A percentile compares a stretch with the other conserved stretches of the same genome.
These are phyloP conservation scores for Annulohypoxylon maeteangense DNA, from an alignment of 495 filamentous ascomycete genomes.

Conservation along the genomic window DNA sequence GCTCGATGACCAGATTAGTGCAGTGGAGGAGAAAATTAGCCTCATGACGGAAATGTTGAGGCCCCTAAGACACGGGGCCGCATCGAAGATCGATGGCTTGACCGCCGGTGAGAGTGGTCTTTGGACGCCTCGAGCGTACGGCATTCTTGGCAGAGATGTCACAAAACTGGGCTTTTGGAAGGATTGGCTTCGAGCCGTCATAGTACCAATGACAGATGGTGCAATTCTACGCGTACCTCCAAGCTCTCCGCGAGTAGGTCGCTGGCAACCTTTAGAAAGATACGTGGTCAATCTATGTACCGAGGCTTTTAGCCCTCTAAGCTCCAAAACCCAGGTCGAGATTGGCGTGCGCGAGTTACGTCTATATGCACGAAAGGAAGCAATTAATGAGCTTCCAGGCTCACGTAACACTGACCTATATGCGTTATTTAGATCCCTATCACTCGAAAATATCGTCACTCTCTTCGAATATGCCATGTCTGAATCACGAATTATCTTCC, in stretches of 20 bases:
- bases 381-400: slow-evolving; percentile 91
- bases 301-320: slow-evolving; percentile 89
- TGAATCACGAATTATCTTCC: slow-evolving; percentile 93
- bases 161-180: slow-evolving; percentile 96
- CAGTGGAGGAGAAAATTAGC: slow-evolving; percentile 95
- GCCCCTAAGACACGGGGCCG: slow-evolving; percentile 91
- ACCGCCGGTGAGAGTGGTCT: slow-evolving; percentile 96
- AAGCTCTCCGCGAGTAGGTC: slow-evolving; percentile 89
- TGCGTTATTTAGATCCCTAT: slow-evolving; percentile 88
- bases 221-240: slow-evolving; percentile 82
- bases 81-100: slow-evolving; percentile 95
- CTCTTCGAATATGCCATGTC: slow-evolving; percentile 93
- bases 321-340: slow-evolving; percentile 96
- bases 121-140: slow-evolving; percentile 95
- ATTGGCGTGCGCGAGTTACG: slow-evolving; percentile 89
- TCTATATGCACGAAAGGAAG: slow-evolving; percentile 92
- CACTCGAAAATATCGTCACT: slow-evolving; percentile 88
- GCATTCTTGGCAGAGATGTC: slow-evolving; percentile 86
- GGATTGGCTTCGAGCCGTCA: slow-evolving; percentile 92
- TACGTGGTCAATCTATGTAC: slow-evolving; percentile 98
- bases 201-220: slow-evolving; percentile 94
- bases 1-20: slow-evolving; percentile 92
- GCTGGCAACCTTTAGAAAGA: slow-evolving; percentile 95
- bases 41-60: slow-evolving; percentile 96
- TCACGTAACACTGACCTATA: slow-evolving; percentile 93